Conservation (phyloP, 495 filamentous ascomycete genomes). For the Pyronema omphalodes region DNA sequence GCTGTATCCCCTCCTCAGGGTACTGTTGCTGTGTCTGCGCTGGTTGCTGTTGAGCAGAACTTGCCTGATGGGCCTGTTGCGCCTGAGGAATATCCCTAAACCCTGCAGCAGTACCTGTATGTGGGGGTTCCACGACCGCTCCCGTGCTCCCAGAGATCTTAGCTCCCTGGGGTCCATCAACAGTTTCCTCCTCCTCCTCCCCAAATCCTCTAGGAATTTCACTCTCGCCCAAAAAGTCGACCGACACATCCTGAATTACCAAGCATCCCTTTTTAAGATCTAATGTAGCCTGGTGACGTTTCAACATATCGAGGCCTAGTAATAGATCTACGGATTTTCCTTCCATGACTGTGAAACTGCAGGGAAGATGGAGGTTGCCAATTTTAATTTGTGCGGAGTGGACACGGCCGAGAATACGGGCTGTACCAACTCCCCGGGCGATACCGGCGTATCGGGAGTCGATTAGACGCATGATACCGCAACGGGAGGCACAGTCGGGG, state of each 20-base stretch:
- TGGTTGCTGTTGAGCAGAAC: slow-evolving; percentile 8
- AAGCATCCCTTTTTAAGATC: slow-evolving; percentile 66
- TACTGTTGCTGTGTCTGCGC: slow-evolving; percentile 14
- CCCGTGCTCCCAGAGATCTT: slow-evolving; percentile 73
- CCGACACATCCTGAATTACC: slow-evolving; percentile 69
- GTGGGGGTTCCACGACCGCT: slow-evolving; percentile 44
- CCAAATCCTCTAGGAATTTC: slow-evolving; percentile 67
- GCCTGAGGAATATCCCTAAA: slow-evolving; percentile 2
- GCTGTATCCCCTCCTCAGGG: slow-evolving; percentile 47
- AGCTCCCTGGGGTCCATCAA: slow-evolving; percentile 68
- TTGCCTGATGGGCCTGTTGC: slow-evolving; percentile 1
- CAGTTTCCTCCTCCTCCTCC: slow-evolving; percentile 63
- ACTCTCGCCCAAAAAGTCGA: slow-evolving; percentile 76
- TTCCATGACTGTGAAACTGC: slow-evolving; percentile 99
- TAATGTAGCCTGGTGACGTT: slow-evolving; percentile 79
- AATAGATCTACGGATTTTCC: slow-evolving; percentile 94
- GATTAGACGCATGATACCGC: slow-evolving; percentile 93
- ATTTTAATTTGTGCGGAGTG: slow-evolving; percentile 89
- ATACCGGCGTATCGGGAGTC: slow-evolving; percentile 82
- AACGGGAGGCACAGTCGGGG: slow-evolving; percentile 69
- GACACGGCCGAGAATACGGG: slow-evolving; percentile 82
- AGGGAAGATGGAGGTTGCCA: slow-evolving; percentile 68
- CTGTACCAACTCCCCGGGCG: slow-evolving; percentile 82
- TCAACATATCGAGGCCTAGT: slow-evolving; percentile 88
- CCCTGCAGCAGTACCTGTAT: not conserved